Evolutionary conservation across 75 land plant species (phyloP), one percentile per base, ranked within the genome.

Genomic region (Pinus albicaulis): DNA sequence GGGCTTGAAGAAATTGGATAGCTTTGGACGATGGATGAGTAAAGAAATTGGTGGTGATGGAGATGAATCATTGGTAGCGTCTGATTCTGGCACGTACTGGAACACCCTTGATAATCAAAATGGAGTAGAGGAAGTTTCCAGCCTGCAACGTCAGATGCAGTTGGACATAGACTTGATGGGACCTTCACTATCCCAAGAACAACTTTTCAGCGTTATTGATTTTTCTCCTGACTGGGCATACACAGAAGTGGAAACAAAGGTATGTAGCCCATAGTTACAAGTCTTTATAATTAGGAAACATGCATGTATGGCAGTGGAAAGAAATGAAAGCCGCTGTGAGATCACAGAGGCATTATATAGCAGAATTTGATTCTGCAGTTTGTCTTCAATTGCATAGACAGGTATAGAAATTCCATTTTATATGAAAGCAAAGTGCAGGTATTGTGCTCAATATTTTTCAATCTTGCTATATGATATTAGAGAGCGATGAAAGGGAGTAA

Each of bases 171-270:
- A 80, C 31, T 48, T 81, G 13, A 44, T 91, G 55, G 76, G 86
- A 34, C 89, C 91, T 23, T 89, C 92, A 2, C 48, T 92, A 34
- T 81, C 93, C 14, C 85, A 82, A 61, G 99, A 92, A 52, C 93
- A 91, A 71, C 91, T 92, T n/a, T 96, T 88, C 65, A 89, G 88
- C 64, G 91, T 96, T 66, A 56, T 74, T 64, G 99, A 93, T 71
- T 93, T 88, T 66, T 96, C 94, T 19, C 99, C 99, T 7, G 88
- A 81, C 57, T 88, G 94, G 95, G 90, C 87, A 34, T 90, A 78
- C 71, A 66, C 82, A 34, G 78, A 70, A 24, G 77, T 72, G 31
- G 89, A 86, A 63, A 76, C 85, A 22, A 86, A 94, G 93, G 97
- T 90, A 78, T 8, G 19, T 19, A 23, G 44, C 12, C 2, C 53